These are phyloP conservation scores for Selaginella tamariscina DNA, from an alignment of 75 land plant species.

Conservation along the genomic window DNA sequence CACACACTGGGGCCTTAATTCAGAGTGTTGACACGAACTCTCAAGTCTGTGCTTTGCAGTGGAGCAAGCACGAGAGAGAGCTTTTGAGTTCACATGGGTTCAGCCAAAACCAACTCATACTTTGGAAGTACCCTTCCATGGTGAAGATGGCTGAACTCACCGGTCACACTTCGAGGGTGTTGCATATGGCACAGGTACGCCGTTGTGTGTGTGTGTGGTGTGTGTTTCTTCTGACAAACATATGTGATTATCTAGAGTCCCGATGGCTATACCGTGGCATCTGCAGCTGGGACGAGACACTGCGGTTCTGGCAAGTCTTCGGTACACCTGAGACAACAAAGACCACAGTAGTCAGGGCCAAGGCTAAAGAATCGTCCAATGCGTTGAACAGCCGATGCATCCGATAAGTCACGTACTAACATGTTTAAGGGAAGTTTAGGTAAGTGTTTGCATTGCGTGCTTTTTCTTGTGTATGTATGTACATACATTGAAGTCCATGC, in stretches of 20 bases:
- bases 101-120: slow-evolving; percentile 61
- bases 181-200: slow-evolving; percentile 29
- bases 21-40: slow-evolving; percentile 73
- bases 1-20: slow-evolving; percentile 66
- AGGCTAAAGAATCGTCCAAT: slow-evolving; percentile 11
- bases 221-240: background rate
- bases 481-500: background rate
- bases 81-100: slow-evolving; percentile 79
- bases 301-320: slow-evolving; percentile 85
- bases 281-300: slow-evolving; percentile 79
- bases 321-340: slow-evolving; percentile 39
- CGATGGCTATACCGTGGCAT: slow-evolving; percentile 81
- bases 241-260: slow-evolving; percentile 42
- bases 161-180: slow-evolving; percentile 70
- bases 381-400: slow-evolving; percentile 16
- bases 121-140: slow-evolving; percentile 93
- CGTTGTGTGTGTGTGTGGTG: background rate
- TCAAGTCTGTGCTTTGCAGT: slow-evolving; percentile 66
- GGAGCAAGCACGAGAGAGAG: slow-evolving; percentile 78
- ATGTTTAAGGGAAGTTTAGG: too few relatives aligned
- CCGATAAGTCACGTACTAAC: slow-evolving; percentile 6
- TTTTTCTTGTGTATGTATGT: background rate
- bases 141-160: slow-evolving; percentile 55
- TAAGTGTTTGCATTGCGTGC: slow-evolving; percentile 2
- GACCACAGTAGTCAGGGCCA: slow-evolving; percentile 5